phyloP scores from a whole-genome alignment of 805 yeast species.

The Saccharomycopsis capsularis region DNA sequence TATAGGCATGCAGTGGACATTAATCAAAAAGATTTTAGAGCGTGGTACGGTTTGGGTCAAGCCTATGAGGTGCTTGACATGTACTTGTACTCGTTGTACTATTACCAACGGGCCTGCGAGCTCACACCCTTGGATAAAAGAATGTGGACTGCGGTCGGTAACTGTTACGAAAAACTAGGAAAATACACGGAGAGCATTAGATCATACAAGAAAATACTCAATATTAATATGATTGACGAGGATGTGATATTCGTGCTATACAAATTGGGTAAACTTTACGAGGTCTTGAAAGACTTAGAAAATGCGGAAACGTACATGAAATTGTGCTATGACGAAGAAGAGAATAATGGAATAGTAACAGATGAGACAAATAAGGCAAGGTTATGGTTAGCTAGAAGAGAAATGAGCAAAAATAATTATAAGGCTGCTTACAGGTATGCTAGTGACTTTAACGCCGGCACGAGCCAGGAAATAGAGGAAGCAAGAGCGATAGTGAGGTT shows the following conservation, averaged over 20 bases:
- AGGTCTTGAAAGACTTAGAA: constrained; percentile 43
- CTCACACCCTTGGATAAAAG: constrained; percentile 83
- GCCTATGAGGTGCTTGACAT: constrained; percentile 95
- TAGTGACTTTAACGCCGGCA: constrained; percentile 59
- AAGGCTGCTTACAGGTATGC: constrained; percentile 69
- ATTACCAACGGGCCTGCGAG: constrained; percentile 85
- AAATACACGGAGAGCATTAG: constrained; percentile 68
- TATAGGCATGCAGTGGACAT: constrained; percentile 91
- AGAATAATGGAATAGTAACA: constrained; percentile 50
- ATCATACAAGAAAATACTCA: constrained; percentile 72
- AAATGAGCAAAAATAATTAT: constrained; percentile 49
- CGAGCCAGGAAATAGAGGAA: constrained; percentile 84
- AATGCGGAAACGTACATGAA: constrained; percentile 59
- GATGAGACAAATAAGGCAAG: constrained; percentile 76
- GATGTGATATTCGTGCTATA: constrained; percentile 48
- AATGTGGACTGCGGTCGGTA: constrained; percentile 95
- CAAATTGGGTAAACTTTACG: constrained; percentile 63
- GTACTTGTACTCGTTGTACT: constrained; percentile 87
- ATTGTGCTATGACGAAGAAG: constrained; percentile 53
- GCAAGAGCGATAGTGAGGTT: constrained; percentile 79
- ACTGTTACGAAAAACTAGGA: constrained; percentile 75
- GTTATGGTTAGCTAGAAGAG: constrained; percentile 76
- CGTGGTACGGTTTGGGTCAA: constrained; percentile 98
- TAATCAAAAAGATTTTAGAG: constrained; percentile 81
- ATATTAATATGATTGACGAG: constrained; percentile 34